A percentile compares a stretch with the other conserved stretches of the same genome.
Evolutionary conservation across 305 asterid genomes (phyloP).

Genomic region (Andrographis paniculata): DNA sequence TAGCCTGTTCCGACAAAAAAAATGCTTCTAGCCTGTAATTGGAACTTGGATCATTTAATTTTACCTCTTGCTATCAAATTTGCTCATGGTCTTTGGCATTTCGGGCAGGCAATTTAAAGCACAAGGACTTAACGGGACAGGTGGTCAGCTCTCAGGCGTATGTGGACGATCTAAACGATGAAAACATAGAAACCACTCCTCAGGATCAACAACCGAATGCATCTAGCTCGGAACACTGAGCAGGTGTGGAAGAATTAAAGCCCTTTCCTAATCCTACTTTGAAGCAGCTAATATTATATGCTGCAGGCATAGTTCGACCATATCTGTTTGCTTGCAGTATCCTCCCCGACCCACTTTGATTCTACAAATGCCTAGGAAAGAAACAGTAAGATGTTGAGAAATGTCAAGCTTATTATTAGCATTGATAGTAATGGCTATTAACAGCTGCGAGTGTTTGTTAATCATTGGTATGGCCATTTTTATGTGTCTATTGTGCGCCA

Average conservation of each 20-base stretch:
- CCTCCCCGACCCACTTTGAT: no score
- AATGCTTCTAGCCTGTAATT: no score
- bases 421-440: no score
- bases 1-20: no score
- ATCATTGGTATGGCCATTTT: no score
- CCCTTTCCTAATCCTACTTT: neutral
- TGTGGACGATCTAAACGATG: conserved; percentile 40
- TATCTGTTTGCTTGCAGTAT: no score
- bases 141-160: conserved; percentile 89
- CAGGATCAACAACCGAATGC: conserved; percentile 29
- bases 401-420: no score
- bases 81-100: conserved; percentile 12
- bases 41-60: conserved; percentile 8
- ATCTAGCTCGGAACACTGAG: conserved; percentile 19
- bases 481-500: no score
- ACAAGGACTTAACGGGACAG: conserved; percentile 76
- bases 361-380: no score
- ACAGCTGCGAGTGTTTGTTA: no score
- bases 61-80: neutral
- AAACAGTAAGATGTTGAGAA: no score
- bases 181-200: conserved; percentile 21
- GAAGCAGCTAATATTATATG: neutral
- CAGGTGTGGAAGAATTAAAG: neutral
- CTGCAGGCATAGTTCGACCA: no score
- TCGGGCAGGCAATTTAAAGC: conserved; percentile 83